Evolutionary conservation across 768 basidiomycete genomes (phyloP).

Genomic region (Suillus subalutaceus): DNA sequence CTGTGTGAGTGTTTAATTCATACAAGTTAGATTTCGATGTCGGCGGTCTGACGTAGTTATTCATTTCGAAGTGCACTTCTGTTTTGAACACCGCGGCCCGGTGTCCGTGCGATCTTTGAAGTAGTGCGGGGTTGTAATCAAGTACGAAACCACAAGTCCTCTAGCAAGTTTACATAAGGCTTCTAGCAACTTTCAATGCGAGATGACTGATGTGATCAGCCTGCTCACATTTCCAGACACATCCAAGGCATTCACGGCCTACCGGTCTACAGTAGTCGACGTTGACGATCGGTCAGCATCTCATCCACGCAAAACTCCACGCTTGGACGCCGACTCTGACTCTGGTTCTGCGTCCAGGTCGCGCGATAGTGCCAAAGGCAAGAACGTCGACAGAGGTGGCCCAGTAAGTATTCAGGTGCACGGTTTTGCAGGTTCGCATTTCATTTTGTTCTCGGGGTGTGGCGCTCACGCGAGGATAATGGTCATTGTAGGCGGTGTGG

Average conservation of each 20-base stretch:
- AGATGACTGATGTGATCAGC: conserved; percentile 40
- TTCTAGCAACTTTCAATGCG: not conserved
- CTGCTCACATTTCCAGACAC: conserved; percentile 53
- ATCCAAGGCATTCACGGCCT: conserved; percentile 51
- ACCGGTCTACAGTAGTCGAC: conserved; percentile 42
- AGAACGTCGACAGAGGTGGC: conserved; percentile 30
- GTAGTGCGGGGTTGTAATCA: too few relatives aligned
- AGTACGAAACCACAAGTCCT: not conserved
- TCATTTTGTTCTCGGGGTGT: not conserved
- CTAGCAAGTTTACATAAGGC: not conserved
- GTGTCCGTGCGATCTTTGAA: too few relatives aligned
- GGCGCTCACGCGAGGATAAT: not conserved
- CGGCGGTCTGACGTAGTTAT: too few relatives aligned
- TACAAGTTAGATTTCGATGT: too few relatives aligned
- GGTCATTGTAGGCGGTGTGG: not conserved
- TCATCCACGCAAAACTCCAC: conserved; percentile 69
- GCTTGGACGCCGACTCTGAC: conserved; percentile 68
- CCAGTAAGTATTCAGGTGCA: conserved; percentile 52
- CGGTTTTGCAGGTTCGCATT: conserved; percentile 41
- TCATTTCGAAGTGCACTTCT: too few relatives aligned
- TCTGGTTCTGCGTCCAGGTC: conserved; percentile 67
- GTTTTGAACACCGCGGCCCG: too few relatives aligned
- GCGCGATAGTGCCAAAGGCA: conserved; percentile 31
- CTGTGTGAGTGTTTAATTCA: too few relatives aligned
- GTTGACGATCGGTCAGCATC: conserved; percentile 51